phyloP scores from a whole-genome alignment of 2,329 filamentous ascomycete species.

The Neurospora crassa region DNA sequence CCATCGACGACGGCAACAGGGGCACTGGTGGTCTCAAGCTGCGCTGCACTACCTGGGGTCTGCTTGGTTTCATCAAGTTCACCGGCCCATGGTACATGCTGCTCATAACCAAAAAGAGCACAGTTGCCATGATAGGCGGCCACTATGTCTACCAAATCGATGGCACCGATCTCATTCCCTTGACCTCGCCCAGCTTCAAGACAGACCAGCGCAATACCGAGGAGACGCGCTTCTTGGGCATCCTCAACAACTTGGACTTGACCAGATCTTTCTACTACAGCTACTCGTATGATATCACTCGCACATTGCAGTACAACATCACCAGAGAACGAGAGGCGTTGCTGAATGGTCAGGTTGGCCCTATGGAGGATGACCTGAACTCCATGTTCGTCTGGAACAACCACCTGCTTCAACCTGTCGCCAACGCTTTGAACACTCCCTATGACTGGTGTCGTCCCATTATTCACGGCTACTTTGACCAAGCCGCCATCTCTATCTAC shows the following conservation, averaged over 20 bases:
- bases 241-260: conserved; percentile 84
- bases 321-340: conserved; percentile 66
- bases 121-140: conserved; percentile 90
- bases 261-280: conserved; percentile 95
- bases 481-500: conserved; percentile 76
- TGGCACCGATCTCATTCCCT: conserved; percentile 79
- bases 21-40: conserved; percentile 81
- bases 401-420: conserved; percentile 72
- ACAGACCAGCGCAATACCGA: conserved; percentile 74
- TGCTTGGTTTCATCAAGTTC: conserved; percentile 92
- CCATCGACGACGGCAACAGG: conserved; percentile 92
- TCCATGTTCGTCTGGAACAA: conserved; percentile 99
- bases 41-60: conserved; percentile 83
- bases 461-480: conserved; percentile 93
- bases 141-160: conserved; percentile 96
- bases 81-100: conserved; percentile 97
- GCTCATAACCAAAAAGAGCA: conserved; percentile 88
- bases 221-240: conserved; percentile 79
- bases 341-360: conserved; percentile 50
- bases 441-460: conserved; percentile 96
- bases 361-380: conserved; percentile 60
- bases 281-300: conserved; percentile 93
- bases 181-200: conserved; percentile 69
- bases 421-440: conserved; percentile 60
- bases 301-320: conserved; percentile 87